Evolutionary conservation across 2,329 filamentous ascomycete species (phyloP).

Genomic region (Colletotrichum filicis): DNA sequence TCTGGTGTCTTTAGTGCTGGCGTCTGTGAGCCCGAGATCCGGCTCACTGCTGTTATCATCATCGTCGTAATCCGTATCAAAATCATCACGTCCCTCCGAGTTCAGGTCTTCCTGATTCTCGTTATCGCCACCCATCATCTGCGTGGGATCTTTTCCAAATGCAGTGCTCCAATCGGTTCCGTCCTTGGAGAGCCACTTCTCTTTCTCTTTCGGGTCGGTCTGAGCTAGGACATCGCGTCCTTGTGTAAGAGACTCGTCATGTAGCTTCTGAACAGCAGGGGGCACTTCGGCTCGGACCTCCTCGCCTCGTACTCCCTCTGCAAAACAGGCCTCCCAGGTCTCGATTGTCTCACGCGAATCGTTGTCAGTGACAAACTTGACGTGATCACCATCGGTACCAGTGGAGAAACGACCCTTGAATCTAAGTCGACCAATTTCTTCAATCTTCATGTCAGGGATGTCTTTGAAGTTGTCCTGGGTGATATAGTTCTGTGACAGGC

Average conservation of each 20-base stretch:
- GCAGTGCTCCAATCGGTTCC: constrained; percentile 89
- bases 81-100: constrained; percentile 53
- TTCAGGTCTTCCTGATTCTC: constrained; percentile 43
- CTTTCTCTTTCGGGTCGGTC: constrained; percentile 76
- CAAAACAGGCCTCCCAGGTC: constrained; percentile 90
- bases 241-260: constrained; percentile 83
- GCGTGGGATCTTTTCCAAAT: constrained; percentile 81
- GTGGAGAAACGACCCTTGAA: constrained; percentile 89
- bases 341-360: constrained; percentile 93
- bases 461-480: constrained; percentile 78
- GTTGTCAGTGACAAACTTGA: constrained; percentile 85
- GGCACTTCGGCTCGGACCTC: constrained; percentile 81
- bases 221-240: constrained; percentile 84
- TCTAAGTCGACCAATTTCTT: constrained; percentile 82
- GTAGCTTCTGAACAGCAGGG: constrained; percentile 76
- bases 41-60: constrained; percentile 46
- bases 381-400: constrained; percentile 88
- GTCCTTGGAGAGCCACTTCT: constrained; percentile 81
- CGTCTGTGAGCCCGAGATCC: constrained; percentile 70
- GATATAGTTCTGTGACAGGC: constrained; percentile 92
- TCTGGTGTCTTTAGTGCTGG: constrained; percentile 47
- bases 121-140: constrained; percentile 49
- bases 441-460: constrained; percentile 79
- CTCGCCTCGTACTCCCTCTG: constrained; percentile 83
- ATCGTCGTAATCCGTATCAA: constrained; percentile 47